Percentiles rank a stretch among this genome's conserved stretches.
These are phyloP conservation scores for Corchorus capsularis DNA, from an alignment of 345 rosid genomes.

Conservation along the genomic window DNA sequence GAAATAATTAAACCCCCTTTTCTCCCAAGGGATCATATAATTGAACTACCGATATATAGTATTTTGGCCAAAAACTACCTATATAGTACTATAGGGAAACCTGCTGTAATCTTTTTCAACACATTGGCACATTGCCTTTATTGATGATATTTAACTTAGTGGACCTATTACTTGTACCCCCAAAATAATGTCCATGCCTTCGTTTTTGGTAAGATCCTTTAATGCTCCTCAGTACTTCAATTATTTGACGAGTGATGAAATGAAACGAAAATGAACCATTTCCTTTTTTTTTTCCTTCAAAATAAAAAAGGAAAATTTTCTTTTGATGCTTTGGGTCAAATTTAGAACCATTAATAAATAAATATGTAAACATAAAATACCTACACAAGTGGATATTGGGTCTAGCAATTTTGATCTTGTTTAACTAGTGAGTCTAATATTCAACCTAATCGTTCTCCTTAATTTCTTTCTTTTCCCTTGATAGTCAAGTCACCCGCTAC, in stretches of 20 bases:
- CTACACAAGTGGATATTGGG: not conserved
- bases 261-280: too few relatives aligned
- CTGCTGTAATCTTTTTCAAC: not conserved
- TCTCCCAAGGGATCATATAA: not conserved
- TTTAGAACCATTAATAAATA: not conserved
- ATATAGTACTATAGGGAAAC: not conserved
- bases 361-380: not conserved
- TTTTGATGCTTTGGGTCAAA: not conserved
- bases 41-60: not conserved
- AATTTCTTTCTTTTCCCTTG: too few relatives aligned
- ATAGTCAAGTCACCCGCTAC: too few relatives aligned
- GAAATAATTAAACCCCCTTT: not conserved
- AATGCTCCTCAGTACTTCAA: conserved; percentile 1
- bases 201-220: not conserved
- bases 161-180: not conserved
- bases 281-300: too few relatives aligned
- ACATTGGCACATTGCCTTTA: not conserved
- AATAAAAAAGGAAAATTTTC: too few relatives aligned
- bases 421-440: too few relatives aligned
- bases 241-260: not conserved
- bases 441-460: too few relatives aligned
- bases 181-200: not conserved
- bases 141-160: not conserved
- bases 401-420: not conserved
- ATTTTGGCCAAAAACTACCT: too few relatives aligned